Percentiles rank a stretch among this genome's conserved stretches.
Conservation (phyloP, 768 basidiomycete genomes). For the Phaeotremella skinneri region DNA sequence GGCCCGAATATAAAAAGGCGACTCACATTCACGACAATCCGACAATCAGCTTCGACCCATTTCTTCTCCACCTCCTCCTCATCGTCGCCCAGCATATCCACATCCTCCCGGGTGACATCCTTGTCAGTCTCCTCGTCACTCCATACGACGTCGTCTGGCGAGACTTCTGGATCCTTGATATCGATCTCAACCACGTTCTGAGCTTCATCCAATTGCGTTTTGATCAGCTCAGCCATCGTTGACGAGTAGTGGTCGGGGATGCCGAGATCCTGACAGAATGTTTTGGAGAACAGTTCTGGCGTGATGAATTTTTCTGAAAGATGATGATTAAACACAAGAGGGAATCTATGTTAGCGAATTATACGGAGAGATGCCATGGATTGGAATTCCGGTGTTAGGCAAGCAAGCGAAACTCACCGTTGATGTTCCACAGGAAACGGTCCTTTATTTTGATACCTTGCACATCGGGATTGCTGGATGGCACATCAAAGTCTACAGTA, state of each 20-base stretch:
- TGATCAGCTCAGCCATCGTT: conserved; percentile 79
- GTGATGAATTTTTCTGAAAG: conserved; percentile 74
- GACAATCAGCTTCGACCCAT: conserved; percentile 51
- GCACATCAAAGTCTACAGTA: conserved; percentile 92
- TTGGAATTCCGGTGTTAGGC: not conserved
- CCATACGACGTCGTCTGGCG: conserved; percentile 42
- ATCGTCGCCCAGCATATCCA: conserved; percentile 10
- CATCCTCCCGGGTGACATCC: conserved; percentile 1
- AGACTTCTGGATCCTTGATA: conserved; percentile 53
- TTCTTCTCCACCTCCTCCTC: conserved; percentile 56
- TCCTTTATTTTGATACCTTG: conserved; percentile 89
- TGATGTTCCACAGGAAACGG: conserved; percentile 91
- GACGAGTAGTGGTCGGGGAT: conserved; percentile 69
- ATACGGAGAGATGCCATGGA: not conserved
- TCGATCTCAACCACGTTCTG: conserved; percentile 74
- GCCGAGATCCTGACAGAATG: conserved; percentile 85
- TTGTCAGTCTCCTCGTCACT: conserved; percentile 39
- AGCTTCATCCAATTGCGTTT: conserved; percentile 86
- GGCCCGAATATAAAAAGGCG: conserved; percentile 41
- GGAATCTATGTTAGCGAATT: not conserved
- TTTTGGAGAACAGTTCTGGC: conserved; percentile 77
- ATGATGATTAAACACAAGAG: not conserved
- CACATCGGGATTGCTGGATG: conserved; percentile 75
- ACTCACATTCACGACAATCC: conserved; percentile 55
- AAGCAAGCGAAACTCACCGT: conserved; percentile 55